Conservation (phyloP, 2,329 filamentous ascomycete genomes). For the Aureobasidium sp. region DNA sequence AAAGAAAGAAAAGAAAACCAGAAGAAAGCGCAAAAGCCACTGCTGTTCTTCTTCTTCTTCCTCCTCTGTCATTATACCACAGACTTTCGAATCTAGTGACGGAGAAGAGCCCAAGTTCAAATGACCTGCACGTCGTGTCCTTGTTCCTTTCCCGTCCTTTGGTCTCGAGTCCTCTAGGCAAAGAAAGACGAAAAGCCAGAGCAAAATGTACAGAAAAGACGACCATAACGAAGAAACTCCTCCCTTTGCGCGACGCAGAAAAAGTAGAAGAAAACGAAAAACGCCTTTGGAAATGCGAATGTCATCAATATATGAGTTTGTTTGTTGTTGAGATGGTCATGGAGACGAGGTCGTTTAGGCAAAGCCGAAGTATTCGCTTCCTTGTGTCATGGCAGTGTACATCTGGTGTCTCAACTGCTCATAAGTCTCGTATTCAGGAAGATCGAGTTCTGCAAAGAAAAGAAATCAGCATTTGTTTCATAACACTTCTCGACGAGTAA, state of each 20-base stretch:
- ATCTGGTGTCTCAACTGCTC: constrained; percentile 79
- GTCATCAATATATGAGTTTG: not conserved
- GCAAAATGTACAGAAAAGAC: no score
- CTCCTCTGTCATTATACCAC: no score
- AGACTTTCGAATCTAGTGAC: no score
- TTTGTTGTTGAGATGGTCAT: no score
- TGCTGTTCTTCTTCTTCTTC: no score
- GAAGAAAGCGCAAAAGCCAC: no score
- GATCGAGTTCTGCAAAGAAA: constrained; percentile 82
- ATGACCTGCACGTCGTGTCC: no score
- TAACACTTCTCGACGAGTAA: constrained; percentile 23
- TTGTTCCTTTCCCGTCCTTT: no score
- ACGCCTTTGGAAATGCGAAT: not conserved
- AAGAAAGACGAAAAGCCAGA: no score
- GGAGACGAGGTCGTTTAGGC: constrained; percentile 47
- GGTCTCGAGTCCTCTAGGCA: no score
- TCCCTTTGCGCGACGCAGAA: not conserved
- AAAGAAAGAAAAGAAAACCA: no score
- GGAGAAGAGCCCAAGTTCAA: no score
- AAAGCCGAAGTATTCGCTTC: constrained; percentile 95
- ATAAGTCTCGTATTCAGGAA: constrained; percentile 97
- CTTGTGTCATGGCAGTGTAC: constrained; percentile 93
- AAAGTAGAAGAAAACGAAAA: not conserved
- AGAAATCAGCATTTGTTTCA: constrained; percentile 30
- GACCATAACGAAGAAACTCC: not conserved